Percentiles rank a stretch among this genome's conserved stretches.
These are phyloP conservation scores for Yamadazyma epiphylla DNA, from an alignment of 1,139 yeast species.

Conservation along the genomic window DNA sequence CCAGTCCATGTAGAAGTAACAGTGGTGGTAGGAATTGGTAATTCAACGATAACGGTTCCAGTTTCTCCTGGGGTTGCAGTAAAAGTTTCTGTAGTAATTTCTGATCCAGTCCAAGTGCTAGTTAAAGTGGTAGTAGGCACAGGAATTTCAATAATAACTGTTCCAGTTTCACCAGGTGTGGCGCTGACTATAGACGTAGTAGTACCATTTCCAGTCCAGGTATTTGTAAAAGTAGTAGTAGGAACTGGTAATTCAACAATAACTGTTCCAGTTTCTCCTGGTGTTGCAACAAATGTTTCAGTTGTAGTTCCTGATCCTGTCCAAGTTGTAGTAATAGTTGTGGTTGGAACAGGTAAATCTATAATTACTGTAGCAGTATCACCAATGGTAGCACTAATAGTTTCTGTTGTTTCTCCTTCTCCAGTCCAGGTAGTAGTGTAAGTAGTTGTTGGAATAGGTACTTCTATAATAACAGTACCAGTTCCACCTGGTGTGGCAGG, in stretches of 20 bases:
- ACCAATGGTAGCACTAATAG: slow-evolving; percentile 1
- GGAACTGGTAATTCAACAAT: slow-evolving; percentile 4
- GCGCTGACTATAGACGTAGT: slow-evolving; percentile 16
- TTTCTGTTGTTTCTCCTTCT: slow-evolving; percentile 2
- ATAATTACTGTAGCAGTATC: slow-evolving; percentile 5
- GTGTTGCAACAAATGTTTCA: slow-evolving; percentile 2
- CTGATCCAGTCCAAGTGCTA: slow-evolving; percentile 10
- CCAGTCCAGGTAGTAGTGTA: slow-evolving; percentile 9
- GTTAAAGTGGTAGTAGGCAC: slow-evolving; percentile 15
- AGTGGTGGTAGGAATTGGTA: slow-evolving; percentile 9
- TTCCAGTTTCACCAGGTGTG: slow-evolving; percentile 8
- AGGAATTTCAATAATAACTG: slow-evolving; percentile 18
- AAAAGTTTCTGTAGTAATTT: slow-evolving; percentile 10
- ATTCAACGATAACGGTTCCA: slow-evolving; percentile 2
- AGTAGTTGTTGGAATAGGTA: slow-evolving; percentile 13
- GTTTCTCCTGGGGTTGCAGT: slow-evolving; percentile 10
- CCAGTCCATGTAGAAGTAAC: slow-evolving; percentile 5
- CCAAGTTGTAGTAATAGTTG: slow-evolving; percentile 6
- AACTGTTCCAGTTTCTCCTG: slow-evolving; percentile 1
- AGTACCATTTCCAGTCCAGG: slow-evolving; percentile 22
- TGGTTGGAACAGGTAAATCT: slow-evolving; percentile 8
- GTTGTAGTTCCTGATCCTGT: slow-evolving; percentile 3
- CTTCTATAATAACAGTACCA: slow-evolving; percentile 11
- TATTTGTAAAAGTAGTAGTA: slow-evolving; percentile 15
- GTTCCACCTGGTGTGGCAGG: slow-evolving; percentile 8